Evolutionary conservation across 2,329 filamentous ascomycete species (phyloP).

Genomic region (Sporothrix inflata): DNA sequence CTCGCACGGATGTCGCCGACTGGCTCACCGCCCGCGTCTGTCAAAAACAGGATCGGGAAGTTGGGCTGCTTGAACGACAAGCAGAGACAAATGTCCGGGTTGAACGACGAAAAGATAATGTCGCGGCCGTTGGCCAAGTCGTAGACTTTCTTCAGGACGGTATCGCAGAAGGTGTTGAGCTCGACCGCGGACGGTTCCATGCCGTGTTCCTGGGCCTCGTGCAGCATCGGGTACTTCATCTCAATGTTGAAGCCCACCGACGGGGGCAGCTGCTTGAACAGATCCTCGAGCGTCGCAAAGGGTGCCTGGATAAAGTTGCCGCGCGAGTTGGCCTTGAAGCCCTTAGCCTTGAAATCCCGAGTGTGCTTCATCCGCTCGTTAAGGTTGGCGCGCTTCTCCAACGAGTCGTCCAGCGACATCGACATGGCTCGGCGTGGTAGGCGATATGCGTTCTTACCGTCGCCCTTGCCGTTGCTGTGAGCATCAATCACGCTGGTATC

Average conservation of each 20-base stretch:
- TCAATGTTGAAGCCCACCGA: constrained; percentile 96
- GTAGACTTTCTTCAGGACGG: constrained; percentile 86
- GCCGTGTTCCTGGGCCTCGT: constrained; percentile 91
- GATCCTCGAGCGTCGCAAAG: constrained; percentile 91
- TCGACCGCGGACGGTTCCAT: constrained; percentile 98
- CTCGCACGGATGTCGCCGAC: constrained; percentile 90
- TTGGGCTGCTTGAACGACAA: constrained; percentile 96
- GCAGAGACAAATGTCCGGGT: constrained; percentile 93
- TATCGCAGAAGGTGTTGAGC: constrained; percentile 95
- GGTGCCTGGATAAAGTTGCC: constrained; percentile 95
- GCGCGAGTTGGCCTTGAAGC: constrained; percentile 92
- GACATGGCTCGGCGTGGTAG: constrained; percentile 57
- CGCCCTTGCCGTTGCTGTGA: not conserved
- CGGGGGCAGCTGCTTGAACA: constrained; percentile 82
- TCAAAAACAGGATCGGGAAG: constrained; percentile 93
- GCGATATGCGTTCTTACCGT: constrained; percentile 23
- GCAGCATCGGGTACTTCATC: constrained; percentile 96
- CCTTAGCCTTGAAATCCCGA: constrained; percentile 89
- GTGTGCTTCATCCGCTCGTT: constrained; percentile 97
- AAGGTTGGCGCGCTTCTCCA: constrained; percentile 41
- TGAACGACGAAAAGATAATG: constrained; percentile 96
- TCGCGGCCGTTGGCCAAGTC: constrained; percentile 81
- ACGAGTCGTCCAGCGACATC: constrained; percentile 50
- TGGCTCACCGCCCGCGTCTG: constrained; percentile 77
- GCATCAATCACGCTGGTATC: constrained; percentile 36